Percentiles rank a stretch among this genome's conserved stretches.
Evolutionary conservation across 805 yeast genomes (phyloP).

Genomic region (Torulaspora gathmanii): DNA sequence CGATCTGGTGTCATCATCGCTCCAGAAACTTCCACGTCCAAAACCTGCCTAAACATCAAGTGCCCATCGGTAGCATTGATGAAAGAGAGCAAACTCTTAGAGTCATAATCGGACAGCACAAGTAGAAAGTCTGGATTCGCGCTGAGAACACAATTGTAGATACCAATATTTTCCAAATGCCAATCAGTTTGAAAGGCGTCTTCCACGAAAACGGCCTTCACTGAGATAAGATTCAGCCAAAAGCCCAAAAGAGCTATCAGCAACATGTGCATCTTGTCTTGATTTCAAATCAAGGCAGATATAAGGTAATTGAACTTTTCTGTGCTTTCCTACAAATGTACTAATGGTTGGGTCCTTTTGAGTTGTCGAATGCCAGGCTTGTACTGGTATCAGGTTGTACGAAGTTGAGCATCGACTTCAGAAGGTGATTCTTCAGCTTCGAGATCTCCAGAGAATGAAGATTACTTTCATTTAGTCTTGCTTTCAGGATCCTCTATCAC

Average conservation of each 20-base stretch:
- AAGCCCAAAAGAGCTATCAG: conserved; percentile 2
- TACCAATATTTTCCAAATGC: conserved; percentile 46
- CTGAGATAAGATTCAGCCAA: conserved; percentile 7
- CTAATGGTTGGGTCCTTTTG: neutral
- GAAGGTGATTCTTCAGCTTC: neutral
- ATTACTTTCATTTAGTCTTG: conserved; percentile 3
- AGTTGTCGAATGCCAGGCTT: neutral
- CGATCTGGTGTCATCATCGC: conserved; percentile 14
- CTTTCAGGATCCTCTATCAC: conserved; percentile 9
- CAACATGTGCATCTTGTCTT: neutral
- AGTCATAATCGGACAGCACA: conserved; percentile 28
- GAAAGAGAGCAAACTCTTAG: conserved; percentile 32
- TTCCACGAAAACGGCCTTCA: conserved; percentile 41
- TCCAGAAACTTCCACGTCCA: conserved; percentile 20
- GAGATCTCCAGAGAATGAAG: neutral
- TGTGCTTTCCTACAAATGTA: too few species aligned
- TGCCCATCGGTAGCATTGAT: conserved; percentile 36
- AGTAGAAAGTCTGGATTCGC: conserved; percentile 18
- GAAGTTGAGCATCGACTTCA: neutral
- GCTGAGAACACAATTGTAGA: conserved; percentile 29
- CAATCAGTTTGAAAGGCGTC: conserved; percentile 55
- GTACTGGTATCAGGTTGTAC: conserved; percentile 1
- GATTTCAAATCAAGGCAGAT: neutral
- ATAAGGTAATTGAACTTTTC: neutral
- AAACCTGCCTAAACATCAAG: conserved; percentile 33